Conservation (phyloP, 108 stramenopile species). For the Cylindrotheca closterium region DNA sequence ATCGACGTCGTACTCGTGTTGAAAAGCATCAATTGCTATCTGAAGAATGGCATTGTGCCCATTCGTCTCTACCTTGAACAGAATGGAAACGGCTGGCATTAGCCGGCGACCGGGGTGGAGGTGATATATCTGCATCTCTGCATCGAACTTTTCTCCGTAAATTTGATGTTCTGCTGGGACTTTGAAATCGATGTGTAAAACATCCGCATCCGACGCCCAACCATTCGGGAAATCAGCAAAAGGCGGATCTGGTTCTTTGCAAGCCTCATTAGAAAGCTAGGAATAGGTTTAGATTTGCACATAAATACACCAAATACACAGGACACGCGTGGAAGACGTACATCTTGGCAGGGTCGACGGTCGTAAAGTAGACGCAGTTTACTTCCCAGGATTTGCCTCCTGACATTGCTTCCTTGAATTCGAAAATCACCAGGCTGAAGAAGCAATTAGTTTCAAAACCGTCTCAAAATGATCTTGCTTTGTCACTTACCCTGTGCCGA, state of each 20-base stretch:
- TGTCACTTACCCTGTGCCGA: constrained; percentile 27
- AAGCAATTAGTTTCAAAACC: background rate
- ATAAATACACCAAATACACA: too few species aligned
- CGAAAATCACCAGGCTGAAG: constrained; percentile 38
- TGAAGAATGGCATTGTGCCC: constrained; percentile 44
- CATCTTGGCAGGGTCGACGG: constrained; percentile 42
- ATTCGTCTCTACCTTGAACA: constrained; percentile 25
- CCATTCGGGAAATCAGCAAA: constrained; percentile 73
- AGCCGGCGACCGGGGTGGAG: constrained; percentile 44
- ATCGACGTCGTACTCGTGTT: constrained; percentile 52
- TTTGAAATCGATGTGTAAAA: constrained; percentile 80
- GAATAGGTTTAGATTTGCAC: too few species aligned
- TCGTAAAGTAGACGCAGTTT: constrained; percentile 42
- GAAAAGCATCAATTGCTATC: constrained; percentile 49
- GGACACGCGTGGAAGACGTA: background rate
- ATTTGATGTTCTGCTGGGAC: constrained; percentile 78
- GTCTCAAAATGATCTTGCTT: background rate
- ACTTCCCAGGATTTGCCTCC: constrained; percentile 31
- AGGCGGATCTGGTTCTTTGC: constrained; percentile 58
- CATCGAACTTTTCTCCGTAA: constrained; percentile 66
- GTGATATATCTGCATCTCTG: constrained; percentile 79
- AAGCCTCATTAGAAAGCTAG: background rate
- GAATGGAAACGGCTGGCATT: constrained; percentile 29
- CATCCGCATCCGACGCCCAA: constrained; percentile 64
- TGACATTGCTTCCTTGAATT: constrained; percentile 9